Percentiles rank a stretch among this genome's conserved stretches.
phyloP scores from a whole-genome alignment of 345 rosid species.

The Draba incana region DNA sequence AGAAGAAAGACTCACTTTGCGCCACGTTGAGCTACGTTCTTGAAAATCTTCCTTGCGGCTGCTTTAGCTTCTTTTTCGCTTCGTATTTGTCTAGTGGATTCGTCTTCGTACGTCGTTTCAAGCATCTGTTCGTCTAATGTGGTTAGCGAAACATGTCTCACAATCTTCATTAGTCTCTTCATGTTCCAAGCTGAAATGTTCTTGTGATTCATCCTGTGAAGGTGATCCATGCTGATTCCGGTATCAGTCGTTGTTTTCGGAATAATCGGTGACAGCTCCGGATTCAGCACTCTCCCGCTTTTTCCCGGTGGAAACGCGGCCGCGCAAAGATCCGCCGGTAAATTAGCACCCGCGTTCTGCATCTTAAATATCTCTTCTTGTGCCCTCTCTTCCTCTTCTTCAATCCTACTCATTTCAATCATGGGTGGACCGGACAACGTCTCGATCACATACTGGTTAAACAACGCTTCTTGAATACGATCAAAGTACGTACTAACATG shows the following conservation, averaged over 20 bases:
- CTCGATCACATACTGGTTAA: slow-evolving; percentile 83
- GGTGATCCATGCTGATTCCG: slow-evolving; percentile 61
- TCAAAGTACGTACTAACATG: slow-evolving; percentile 95
- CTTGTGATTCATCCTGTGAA: slow-evolving; percentile 72
- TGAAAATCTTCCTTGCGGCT: slow-evolving; percentile 87
- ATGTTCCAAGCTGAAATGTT: slow-evolving; percentile 96
- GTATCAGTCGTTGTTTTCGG: slow-evolving; percentile 40
- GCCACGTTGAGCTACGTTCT: slow-evolving; percentile 63
- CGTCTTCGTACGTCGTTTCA: slow-evolving; percentile 54
- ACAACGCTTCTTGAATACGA: slow-evolving; percentile 80
- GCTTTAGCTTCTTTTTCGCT: slow-evolving; percentile 85
- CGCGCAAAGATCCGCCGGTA: slow-evolving; percentile 66
- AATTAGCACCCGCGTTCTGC: slow-evolving; percentile 62
- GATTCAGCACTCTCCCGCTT: slow-evolving; percentile 48
- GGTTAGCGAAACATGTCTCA: slow-evolving; percentile 65
- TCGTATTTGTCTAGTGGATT: slow-evolving; percentile 56
- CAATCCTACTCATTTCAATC: slow-evolving; percentile 51
- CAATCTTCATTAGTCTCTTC: slow-evolving; percentile 92
- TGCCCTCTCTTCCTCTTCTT: slow-evolving; percentile 57
- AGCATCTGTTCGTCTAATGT: slow-evolving; percentile 81
- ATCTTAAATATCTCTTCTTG: slow-evolving; percentile 53
- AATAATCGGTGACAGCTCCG: slow-evolving; percentile 43
- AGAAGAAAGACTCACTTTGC: slow-evolving; percentile 49
- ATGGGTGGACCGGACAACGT: slow-evolving; percentile 79
- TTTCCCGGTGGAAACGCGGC: slow-evolving; percentile 49